Evolutionary conservation across 129 eudicot species (phyloP), one percentile per base, ranked within the genome.

Genomic region (Artemisia annua): DNA sequence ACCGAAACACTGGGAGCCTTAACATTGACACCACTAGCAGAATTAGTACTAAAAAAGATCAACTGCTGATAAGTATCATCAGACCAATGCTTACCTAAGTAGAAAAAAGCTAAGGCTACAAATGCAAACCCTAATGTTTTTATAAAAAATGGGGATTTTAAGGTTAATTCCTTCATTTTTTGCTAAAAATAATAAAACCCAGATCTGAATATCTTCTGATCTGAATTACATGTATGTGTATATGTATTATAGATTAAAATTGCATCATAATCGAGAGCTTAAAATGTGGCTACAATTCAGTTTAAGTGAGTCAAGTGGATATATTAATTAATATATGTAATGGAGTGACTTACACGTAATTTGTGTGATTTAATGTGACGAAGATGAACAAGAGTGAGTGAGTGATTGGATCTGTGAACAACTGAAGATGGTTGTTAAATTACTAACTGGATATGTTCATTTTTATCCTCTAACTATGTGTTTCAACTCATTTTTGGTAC

Each of bases 61-160:
- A 86, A 76, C 55, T 82, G 89, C 61, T 82, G 87, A 44, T 75
- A 71, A 57, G 79, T 68, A 49, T 69, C 84, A 52, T 80, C 77
- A 28, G 98, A 89, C 83, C 83, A 89, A 70, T 82, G 89, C 48
- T 77, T 83, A 51, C 98, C 98, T 2, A 89, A 54, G 83, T 85
- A 89, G 73, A 92, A 92, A 80, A 87, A 92, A 54, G 86, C 81
- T 70, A 89, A 20, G 3, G 96, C 82, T n/a, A 89, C 66, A 56
- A 92, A 76, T 24, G 76, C 30, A 66, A 87, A 77, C 2, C 77
- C 87, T 0, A 80, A 68, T 26, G 82, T 69, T 77, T 82, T 84
- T 6, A 89, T 49, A 11, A 81, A 57, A 16, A 83, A 51, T 11
- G 89, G 71, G 55, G 89, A 83, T 77, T 85, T 92, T 69, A 80